Evolutionary conservation across 345 rosid genomes (phyloP).

Genomic region (Euclidium syriacum): DNA sequence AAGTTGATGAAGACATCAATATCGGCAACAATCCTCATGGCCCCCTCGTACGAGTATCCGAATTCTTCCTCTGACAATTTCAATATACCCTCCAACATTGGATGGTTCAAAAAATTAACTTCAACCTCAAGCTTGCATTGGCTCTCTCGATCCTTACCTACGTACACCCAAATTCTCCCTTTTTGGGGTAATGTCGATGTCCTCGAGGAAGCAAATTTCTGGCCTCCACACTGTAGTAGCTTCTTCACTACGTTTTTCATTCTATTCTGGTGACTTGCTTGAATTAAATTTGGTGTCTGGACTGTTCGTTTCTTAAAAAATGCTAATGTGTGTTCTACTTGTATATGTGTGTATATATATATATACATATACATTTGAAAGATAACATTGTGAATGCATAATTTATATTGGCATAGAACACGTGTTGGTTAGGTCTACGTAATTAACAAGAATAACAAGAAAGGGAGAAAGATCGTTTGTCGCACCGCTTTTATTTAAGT

Average conservation of each 20-base stretch:
- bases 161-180: constrained; percentile 41
- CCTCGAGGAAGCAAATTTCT: constrained; percentile 15
- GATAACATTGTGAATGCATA: not conserved
- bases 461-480: not conserved
- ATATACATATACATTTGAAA: too few relatives aligned
- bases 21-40: constrained; percentile 46
- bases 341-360: not conserved
- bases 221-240: constrained; percentile 41
- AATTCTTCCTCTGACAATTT: constrained; percentile 41
- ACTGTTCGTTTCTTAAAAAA: not conserved
- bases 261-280: not conserved
- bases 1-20: constrained; percentile 39
- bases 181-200: constrained; percentile 19
- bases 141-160: constrained; percentile 39
- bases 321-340: constrained; percentile 2
- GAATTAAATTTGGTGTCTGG: not conserved
- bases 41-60: constrained; percentile 48
- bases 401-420: not conserved
- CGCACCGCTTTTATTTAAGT: too few relatives aligned
- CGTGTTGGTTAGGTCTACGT: constrained; percentile 20
- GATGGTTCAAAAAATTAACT: constrained; percentile 46
- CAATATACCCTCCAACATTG: constrained; percentile 40
- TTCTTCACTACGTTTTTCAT: constrained; percentile 43
- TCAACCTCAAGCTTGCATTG: constrained; percentile 40
- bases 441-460: constrained; percentile 23